Base-by-base conservation (phyloP, 371 early-diverging fungal species). In the Saksenaea vasiformis region DNA sequence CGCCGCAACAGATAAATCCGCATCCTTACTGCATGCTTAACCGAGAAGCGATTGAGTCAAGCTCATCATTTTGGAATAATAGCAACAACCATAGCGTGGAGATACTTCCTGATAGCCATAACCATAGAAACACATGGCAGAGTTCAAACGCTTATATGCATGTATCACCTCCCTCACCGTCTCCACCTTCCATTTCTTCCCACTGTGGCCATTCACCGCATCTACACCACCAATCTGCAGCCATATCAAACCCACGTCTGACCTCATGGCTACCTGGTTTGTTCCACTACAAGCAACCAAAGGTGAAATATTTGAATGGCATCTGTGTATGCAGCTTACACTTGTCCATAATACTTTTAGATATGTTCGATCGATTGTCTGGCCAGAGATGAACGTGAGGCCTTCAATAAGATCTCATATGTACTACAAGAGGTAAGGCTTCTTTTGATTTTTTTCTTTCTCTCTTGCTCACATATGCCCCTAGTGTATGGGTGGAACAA, bases 331-430 rank as follows among this genome's bases (percentile, higher is more conserved):
- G 43, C 14, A 57, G 7, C 65, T 53, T 67, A 71, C 73, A 61
- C 60, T 71, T 80, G 72, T 85, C 59, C 56, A 1, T 70, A n/a
- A n/a, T n/a, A n/a, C n/a, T n/a, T n/a, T n/a, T n/a, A 79, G 62
- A 69, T 79, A 2, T 78, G 78, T 44, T 76, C 82, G 0, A 61
- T 81, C 44, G 75, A 76, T 66, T 81, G 82, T 43, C 54, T 61
- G 27, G 82, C 82, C 28, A 61, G 76, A 60, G 77, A 78, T 56
- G 78, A 78, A 31, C 51, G 72, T 44, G 82, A 81, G 28, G 82
- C 82, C 4, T 65, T 81, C 35, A 77, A 75, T 19, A 81, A 81
- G 34, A 63, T 78, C 19, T 61, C 69, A n/a, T 75, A 76, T 53
- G 75, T 78, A 2, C 43, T 81, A 36, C 60, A 75, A 59, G 78